A percentile compares a stretch with the other conserved stretches of the same genome.
These are phyloP conservation scores for Heterobasidion annosum DNA, from an alignment of 1,284 basidiomycete species.

Conservation along the genomic window DNA sequence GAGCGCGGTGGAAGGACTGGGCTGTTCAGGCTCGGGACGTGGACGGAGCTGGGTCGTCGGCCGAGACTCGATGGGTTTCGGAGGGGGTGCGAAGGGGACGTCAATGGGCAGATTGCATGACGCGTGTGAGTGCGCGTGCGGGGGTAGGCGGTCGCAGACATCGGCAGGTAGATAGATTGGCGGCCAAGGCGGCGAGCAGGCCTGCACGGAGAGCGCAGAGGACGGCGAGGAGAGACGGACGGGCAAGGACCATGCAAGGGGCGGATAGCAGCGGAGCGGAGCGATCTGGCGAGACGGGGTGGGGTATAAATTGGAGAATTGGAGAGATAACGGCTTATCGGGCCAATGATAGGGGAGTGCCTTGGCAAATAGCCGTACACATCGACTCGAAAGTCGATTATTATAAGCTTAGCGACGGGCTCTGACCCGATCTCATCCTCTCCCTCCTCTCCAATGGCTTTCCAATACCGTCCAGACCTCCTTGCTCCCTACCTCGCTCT, in stretches of 20 bases:
- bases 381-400: constrained; percentile 3
- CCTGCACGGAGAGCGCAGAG: too few relatives aligned
- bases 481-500: constrained; percentile 83
- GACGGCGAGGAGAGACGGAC: neutral
- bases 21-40: neutral
- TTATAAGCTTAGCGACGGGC: constrained; percentile 10
- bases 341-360: constrained; percentile 10
- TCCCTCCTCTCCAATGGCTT: constrained; percentile 16
- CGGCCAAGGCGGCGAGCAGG: too few relatives aligned
- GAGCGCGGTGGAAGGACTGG: too few relatives aligned
- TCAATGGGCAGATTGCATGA: too few relatives aligned
- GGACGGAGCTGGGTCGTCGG: neutral
- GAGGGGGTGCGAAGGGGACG: neutral
- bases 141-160: too few relatives aligned
- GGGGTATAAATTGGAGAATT: neutral
- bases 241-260: neutral
- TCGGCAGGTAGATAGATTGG: too few relatives aligned
- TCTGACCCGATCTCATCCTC: constrained; percentile 11
- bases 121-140: too few relatives aligned
- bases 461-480: constrained; percentile 70
- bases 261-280: neutral
- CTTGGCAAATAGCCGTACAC: constrained; percentile 13
- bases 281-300: neutral
- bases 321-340: neutral
- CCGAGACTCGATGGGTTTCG: neutral